Conservation (phyloP, 805 yeast genomes). For the Saturnispora saitoi region DNA sequence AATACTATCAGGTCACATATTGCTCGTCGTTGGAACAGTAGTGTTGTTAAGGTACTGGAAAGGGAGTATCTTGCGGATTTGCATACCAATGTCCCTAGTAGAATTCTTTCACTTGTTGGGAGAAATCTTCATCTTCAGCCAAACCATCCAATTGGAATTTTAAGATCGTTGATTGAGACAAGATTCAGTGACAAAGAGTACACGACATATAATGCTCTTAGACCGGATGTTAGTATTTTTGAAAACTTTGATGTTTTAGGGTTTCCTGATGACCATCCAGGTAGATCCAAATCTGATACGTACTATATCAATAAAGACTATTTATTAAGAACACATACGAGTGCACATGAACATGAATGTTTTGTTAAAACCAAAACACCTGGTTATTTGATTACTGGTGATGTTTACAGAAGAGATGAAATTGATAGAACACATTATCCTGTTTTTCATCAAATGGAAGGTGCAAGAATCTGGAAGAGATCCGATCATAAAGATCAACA, state of each 20-base stretch:
- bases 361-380: conserved; percentile 59
- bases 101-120: conserved; percentile 58
- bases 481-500: conserved; percentile 27
- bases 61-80: conserved; percentile 52
- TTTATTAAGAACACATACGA: conserved; percentile 85
- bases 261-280: conserved; percentile 88
- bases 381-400: conserved; percentile 90
- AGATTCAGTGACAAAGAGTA: conserved; percentile 60
- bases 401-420: conserved; percentile 92
- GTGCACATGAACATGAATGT: conserved; percentile 92
- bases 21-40: conserved; percentile 4
- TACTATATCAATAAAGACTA: conserved; percentile 73
- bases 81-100: conserved; percentile 79
- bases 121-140: conserved; percentile 66
- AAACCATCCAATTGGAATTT: conserved; percentile 84
- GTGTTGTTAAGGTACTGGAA: conserved; percentile 35
- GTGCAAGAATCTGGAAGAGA: conserved; percentile 79
- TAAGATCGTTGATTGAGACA: conserved; percentile 62
- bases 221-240: conserved; percentile 71
- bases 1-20: not conserved
- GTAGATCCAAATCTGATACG: conserved; percentile 86
- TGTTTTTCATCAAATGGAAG: conserved; percentile 96
- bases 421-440: conserved; percentile 96
- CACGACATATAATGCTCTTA: conserved; percentile 70
- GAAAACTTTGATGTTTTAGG: conserved; percentile 91